phyloP scores from a whole-genome alignment of 371 early-diverging fungal genomes.

The Syncephalastrum sp. region DNA sequence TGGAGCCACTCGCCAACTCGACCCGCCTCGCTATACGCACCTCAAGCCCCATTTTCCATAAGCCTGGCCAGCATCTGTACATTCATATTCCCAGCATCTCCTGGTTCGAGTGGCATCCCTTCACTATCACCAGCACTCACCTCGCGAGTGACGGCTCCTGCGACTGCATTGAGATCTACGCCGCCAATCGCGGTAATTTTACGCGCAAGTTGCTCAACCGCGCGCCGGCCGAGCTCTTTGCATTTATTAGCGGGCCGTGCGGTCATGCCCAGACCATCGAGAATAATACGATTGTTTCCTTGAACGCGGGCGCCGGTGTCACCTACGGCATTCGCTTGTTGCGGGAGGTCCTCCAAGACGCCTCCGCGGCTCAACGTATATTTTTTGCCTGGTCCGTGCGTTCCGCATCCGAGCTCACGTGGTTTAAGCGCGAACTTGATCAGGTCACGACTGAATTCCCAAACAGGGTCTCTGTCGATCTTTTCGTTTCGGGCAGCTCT shows the following conservation, averaged over 20 bases:
- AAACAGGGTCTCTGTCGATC: slow-evolving; percentile 17
- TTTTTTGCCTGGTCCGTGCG: slow-evolving; percentile 41
- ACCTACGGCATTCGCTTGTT: slow-evolving; percentile 54
- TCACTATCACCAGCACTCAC: slow-evolving; percentile 50
- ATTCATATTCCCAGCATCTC: slow-evolving; percentile 58
- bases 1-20: slow-evolving; percentile 40
- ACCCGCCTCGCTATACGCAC: slow-evolving; percentile 47
- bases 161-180: slow-evolving; percentile 43
- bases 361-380: slow-evolving; percentile 19
- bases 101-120: slow-evolving; percentile 61
- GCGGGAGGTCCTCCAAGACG: slow-evolving; percentile 30
- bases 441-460: slow-evolving; percentile 20
- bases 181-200: slow-evolving; percentile 53
- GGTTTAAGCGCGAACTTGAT: slow-evolving; percentile 53
- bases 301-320: slow-evolving; percentile 56
- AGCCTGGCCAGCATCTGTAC: slow-evolving; percentile 56
- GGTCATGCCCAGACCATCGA: slow-evolving; percentile 26
- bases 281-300: slow-evolving; percentile 36
- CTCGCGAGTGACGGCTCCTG: slow-evolving; percentile 13
- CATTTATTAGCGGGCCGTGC: slow-evolving; percentile 55
- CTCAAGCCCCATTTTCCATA: slow-evolving; percentile 36
- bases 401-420: slow-evolving; percentile 38
- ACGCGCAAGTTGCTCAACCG: slow-evolving; percentile 41
- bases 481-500: slow-evolving; percentile 19
- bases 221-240: slow-evolving; percentile 30